A percentile compares a stretch with the other conserved stretches of the same genome.
Evolutionary conservation across 78 protist species (phyloP).

Genomic region (Dictyostelium brefeldianum): DNA sequence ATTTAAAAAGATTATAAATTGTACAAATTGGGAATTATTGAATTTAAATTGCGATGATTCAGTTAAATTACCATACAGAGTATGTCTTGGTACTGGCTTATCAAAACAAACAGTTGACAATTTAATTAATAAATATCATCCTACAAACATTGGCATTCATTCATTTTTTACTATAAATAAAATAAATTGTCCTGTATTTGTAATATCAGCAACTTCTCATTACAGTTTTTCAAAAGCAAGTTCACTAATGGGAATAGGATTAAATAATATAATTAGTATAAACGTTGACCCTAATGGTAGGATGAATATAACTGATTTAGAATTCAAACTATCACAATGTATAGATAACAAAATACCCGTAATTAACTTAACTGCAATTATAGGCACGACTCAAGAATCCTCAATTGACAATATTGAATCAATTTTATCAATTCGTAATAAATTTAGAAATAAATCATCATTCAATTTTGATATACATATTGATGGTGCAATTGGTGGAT

Average conservation of each 20-base stretch:
- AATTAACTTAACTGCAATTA: background rate
- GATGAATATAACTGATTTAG: background rate
- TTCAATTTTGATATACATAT: slow-evolving; percentile 14
- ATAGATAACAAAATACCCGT: background rate
- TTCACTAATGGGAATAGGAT: background rate
- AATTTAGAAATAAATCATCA: background rate
- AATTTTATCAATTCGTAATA: background rate
- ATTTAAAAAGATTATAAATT: background rate
- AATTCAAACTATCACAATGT: background rate
- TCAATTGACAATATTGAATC: background rate
- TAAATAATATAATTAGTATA: background rate
- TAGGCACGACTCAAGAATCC: background rate
- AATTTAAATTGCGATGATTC: slow-evolving; percentile 9
- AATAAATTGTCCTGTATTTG: background rate
- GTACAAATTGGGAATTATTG: slow-evolving; percentile 15
- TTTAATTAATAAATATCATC: background rate
- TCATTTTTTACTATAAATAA: background rate
- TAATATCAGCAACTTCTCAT: background rate
- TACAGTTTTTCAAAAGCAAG: slow-evolving; percentile 4
- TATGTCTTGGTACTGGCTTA: background rate
- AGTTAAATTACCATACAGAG: background rate
- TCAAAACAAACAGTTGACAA: background rate
- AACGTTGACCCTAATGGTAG: background rate
- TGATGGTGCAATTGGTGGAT: slow-evolving; percentile 19
- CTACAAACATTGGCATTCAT: background rate